Evolutionary conservation across 129 eudicot species (phyloP), one percentile per base, ranked within the genome.

Genomic region (Calendula officinalis): DNA sequence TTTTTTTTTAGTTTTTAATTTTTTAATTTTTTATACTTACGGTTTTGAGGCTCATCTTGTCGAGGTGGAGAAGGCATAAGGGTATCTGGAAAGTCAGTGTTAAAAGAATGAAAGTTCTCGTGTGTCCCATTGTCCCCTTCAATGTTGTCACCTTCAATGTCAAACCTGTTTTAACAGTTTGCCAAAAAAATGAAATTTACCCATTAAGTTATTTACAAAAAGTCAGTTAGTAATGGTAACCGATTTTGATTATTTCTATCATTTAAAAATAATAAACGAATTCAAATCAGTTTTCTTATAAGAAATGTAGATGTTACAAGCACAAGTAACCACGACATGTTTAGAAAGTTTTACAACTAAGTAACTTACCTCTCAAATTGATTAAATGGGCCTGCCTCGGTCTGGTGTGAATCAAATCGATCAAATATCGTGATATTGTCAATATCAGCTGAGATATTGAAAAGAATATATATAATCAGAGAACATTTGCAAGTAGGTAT

Each of bases 351-450:
- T 37, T 16, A 39, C 15, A 47, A 48, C 54, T 10, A 49, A 39
- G 37, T 22, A 60, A 56, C 45, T 47, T 70, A 94, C 99, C 99
- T 81, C 64, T 94, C 99, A 76, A 85, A 94, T 53, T 76, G 92
- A 62, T 80, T 80, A 76, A 66, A 80, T 7, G 43, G 56, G 56
- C 64, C 66, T 48, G 83, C 59, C 36, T 78, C 91, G 51, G 85
- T 80, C 73, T 72, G 89, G 76, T 53, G 39, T 16, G 89, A 70
- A 53, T 88, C 89, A 70, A 71, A 81, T 7, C 41, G 77, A 44
- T 92, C 99, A 48, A 30, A 8, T n/a, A 94, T 52, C 35, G 99
- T 94, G 79, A 94, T 94, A 68, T 83, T 69, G 7, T 81, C 99
- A 15, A 83, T 48, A 68, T 86, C 84, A 77, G 83, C 99, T 94